Conservation (phyloP, 371 early-diverging fungal genomes). For the Mycotypha africana region DNA sequence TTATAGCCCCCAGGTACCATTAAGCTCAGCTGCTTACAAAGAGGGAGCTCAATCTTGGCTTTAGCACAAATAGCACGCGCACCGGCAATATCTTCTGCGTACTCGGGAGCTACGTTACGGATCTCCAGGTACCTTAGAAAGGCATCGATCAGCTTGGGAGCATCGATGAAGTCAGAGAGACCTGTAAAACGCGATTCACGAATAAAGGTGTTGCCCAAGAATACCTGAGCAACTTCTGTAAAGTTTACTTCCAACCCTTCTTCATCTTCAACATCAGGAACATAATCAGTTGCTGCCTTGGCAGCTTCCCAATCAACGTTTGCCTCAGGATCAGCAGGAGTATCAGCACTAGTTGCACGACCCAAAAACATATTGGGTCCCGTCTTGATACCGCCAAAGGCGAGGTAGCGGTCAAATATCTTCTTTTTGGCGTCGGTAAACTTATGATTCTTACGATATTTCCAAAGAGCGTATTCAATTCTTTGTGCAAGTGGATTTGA, state of each 20-base stretch:
- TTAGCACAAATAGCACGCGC: constrained; percentile 39
- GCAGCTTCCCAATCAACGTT: constrained; percentile 46
- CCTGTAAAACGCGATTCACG: constrained; percentile 36
- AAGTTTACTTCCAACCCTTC: constrained; percentile 44
- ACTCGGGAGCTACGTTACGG: constrained; percentile 52
- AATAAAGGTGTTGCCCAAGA: constrained; percentile 47
- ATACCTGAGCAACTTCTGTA: constrained; percentile 52
- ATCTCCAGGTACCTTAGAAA: constrained; percentile 51
- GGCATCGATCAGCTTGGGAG: constrained; percentile 43
- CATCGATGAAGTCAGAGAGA: constrained; percentile 36
- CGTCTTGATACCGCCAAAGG: constrained; percentile 49
- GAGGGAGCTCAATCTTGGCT: constrained; percentile 48
- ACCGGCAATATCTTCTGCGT: constrained; percentile 38
- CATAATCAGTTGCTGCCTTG: constrained; percentile 36
- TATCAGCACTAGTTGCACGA: constrained; percentile 29
- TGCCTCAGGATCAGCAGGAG: constrained; percentile 32
- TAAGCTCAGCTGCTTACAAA: constrained; percentile 31
- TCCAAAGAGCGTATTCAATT: constrained; percentile 53
- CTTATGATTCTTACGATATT: constrained; percentile 51
- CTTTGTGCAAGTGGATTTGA: constrained; percentile 40
- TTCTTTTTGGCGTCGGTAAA: constrained; percentile 30
- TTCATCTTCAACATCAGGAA: constrained; percentile 45
- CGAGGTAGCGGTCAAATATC: constrained; percentile 49
- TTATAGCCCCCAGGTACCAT: constrained; percentile 42
- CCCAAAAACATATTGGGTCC: constrained; percentile 55